Evolutionary conservation across 2,329 filamentous ascomycete genomes (phyloP), one percentile per base, ranked within the genome.

Genomic region (Madurella mycetomatis): DNA sequence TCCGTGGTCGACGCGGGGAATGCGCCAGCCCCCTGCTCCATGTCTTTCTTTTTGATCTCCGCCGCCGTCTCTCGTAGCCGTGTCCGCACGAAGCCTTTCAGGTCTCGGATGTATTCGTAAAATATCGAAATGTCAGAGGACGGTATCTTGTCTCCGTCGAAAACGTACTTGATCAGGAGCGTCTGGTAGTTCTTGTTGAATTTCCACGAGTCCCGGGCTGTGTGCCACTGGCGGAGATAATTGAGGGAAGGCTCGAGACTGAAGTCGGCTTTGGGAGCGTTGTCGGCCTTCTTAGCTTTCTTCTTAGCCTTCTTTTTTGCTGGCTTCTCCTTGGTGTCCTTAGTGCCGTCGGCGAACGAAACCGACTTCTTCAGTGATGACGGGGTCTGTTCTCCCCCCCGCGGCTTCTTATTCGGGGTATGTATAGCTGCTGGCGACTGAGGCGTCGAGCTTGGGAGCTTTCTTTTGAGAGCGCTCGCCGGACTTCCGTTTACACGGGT

Each of bases 131-230:
- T 84, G 71, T 92, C 82, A 55, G 80, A 74, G 15, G 84, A 73
- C 0, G 91, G 89, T 42, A 96, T 81, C 42, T 80, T 79, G 63
- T 84, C 81, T 60, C 84, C 73, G 62, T 88, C 84, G 67, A 95
- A 89, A 44, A 88, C 73, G 74, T 95, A 85, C 70, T 94, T 92
- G 67, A 96, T 82, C 12, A 96, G 77, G 62, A 89, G 83, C 51
- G 86, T 89, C 71, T 96, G 92, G 67, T 90, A 84, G 63, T 90
- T 92, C 74, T 96, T 96, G 76, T 95, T 95, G 76, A 96, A 97
- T 71, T 96, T 96, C 92, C 92, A 97, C 62, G 77, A 77, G 9
- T 79, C 75, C 54, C 84, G 84, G 57, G 84, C 80, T 52, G 79
- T 80, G 71, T 88, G 79, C 79, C 91, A 96, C 67, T 86, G 83